A percentile compares a stretch with the other conserved stretches of the same genome.
Conservation (phyloP, 2,329 filamentous ascomycete species). For the Dothiorella sarmentorum region DNA sequence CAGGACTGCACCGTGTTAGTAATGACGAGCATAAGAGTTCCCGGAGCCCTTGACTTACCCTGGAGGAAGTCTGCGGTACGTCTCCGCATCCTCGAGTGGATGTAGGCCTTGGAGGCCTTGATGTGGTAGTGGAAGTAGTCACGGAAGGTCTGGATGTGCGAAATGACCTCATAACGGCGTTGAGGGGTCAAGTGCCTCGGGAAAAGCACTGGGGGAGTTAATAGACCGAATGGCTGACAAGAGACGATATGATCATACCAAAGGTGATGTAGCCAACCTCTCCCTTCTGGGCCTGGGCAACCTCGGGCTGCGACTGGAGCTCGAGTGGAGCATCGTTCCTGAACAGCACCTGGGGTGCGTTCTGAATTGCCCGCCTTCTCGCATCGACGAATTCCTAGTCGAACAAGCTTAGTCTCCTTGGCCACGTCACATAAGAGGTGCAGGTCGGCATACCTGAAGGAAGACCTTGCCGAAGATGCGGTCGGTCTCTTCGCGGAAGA, state of each 20-base stretch:
- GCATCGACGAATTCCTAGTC: conserved; percentile 87
- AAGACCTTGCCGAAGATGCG: conserved; percentile 97
- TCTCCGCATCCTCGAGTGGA: conserved; percentile 96
- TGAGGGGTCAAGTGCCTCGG: conserved; percentile 89
- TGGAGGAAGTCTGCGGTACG: conserved; percentile 97
- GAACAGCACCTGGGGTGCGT: conserved; percentile 96
- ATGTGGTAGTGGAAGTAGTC: conserved; percentile 99
- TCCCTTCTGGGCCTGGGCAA: conserved; percentile 66
- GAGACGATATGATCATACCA: conserved; percentile 54
- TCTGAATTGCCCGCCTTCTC: conserved; percentile 89
- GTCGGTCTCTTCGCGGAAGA: conserved; percentile 97
- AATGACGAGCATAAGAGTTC: not conserved
- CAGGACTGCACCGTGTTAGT: conserved; percentile 64
- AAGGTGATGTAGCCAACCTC: conserved; percentile 98
- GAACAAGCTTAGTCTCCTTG: conserved; percentile 24
- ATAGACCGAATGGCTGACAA: conserved; percentile 20
- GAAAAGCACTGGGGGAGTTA: conserved; percentile 69
- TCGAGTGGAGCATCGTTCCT: conserved; percentile 91
- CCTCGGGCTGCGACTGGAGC: conserved; percentile 79
- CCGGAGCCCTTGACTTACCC: conserved; percentile 54
- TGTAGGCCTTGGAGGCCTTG: conserved; percentile 98
- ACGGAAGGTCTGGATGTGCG: conserved; percentile 98
- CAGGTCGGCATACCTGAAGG: conserved; percentile 57
- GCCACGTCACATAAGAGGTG: not conserved
- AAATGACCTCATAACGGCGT: conserved; percentile 91